Evolutionary conservation across 208 protist species (phyloP).

Genomic region (Tritrichomonas foetus): DNA sequence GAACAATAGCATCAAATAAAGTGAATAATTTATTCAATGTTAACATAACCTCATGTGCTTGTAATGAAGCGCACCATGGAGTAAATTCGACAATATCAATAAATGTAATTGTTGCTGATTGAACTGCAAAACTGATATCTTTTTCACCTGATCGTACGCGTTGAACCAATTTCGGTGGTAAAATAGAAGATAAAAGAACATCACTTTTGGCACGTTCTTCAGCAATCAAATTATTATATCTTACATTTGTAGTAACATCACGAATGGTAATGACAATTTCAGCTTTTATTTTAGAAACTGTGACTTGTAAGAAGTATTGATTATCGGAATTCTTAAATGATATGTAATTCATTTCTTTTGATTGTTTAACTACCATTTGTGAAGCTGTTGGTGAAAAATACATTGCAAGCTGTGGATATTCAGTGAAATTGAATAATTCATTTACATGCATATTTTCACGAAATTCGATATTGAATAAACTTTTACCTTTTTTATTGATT

Average conservation of each 20-base stretch:
- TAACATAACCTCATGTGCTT: background rate
- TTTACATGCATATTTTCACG: background rate
- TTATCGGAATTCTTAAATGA: background rate
- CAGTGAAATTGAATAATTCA: background rate
- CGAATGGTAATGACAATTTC: background rate
- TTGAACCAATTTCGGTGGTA: background rate
- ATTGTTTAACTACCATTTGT: background rate
- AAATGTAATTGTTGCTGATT: background rate
- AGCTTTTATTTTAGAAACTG: background rate
- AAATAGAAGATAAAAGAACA: background rate
- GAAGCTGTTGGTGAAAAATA: background rate
- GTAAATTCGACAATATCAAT: background rate
- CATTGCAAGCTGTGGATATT: too few species aligned
- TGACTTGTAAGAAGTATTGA: background rate
- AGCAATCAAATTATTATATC: background rate
- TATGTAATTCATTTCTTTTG: too few species aligned
- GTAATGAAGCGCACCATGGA: background rate
- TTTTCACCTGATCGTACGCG: background rate
- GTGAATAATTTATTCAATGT: background rate
- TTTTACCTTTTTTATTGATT: background rate
- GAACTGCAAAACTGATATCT: background rate
- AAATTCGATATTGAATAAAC: background rate
- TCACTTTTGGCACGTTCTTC: conserved; percentile 5
- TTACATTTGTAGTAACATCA: background rate
- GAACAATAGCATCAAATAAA: background rate